Evolutionary conservation across 345 rosid species (phyloP).

Genomic region (Boechera divaricarpa): DNA sequence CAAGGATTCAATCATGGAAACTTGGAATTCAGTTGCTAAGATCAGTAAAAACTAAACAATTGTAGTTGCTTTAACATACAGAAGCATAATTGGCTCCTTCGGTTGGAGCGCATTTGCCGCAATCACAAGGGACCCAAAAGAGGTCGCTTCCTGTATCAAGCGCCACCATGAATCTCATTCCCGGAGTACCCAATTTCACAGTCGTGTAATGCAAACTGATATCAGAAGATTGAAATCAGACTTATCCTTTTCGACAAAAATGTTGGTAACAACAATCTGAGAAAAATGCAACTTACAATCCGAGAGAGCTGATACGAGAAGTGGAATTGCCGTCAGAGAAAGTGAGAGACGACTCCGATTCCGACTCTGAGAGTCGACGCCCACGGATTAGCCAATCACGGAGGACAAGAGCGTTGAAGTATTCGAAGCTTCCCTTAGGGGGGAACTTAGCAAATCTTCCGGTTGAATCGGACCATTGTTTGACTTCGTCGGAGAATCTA

Average conservation of each 20-base stretch:
- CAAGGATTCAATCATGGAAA: neutral
- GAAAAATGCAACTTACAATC: slow-evolving; percentile 62
- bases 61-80: slow-evolving; percentile 46
- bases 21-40: neutral
- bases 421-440: slow-evolving; percentile 66
- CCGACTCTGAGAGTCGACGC: slow-evolving; percentile 51
- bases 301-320: slow-evolving; percentile 71
- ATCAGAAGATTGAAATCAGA: slow-evolving; percentile 28
- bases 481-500: slow-evolving; percentile 67
- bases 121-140: slow-evolving; percentile 94
- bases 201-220: slow-evolving; percentile 85
- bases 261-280: neutral
- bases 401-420: slow-evolving; percentile 66
- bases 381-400: slow-evolving; percentile 68
- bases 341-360: slow-evolving; percentile 54
- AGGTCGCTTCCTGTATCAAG: slow-evolving; percentile 89
- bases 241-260: neutral
- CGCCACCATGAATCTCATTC: slow-evolving; percentile 88
- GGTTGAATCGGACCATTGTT: slow-evolving; percentile 57
- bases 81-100: slow-evolving; percentile 63
- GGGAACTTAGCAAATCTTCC: slow-evolving; percentile 61
- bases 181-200: slow-evolving; percentile 84
- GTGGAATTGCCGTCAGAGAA: slow-evolving; percentile 82
- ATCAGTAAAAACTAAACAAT: slow-evolving; percentile 19
- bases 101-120: slow-evolving; percentile 74